Evolutionary conservation across 768 basidiomycete genomes (phyloP), one percentile per base, ranked within the genome.

Genomic region (Mycena olivaceomarginata): DNA sequence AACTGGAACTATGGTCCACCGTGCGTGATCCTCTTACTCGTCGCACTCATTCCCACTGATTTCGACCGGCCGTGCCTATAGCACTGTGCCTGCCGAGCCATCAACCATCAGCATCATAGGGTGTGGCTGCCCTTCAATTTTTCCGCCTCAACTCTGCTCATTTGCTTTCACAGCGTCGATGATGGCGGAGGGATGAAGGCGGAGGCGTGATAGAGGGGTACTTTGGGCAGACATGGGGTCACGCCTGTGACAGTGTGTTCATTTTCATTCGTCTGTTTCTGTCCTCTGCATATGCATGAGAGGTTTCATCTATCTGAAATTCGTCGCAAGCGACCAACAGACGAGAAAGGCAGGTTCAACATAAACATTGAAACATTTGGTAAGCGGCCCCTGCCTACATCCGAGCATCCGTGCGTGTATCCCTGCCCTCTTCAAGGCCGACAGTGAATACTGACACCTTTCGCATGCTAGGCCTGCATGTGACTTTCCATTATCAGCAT

Each of bases 181-280:
- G 48, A 51, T 51, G 48, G 48, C 48, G 3, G 31, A 31, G 31
- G 31, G 1, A 31, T 31, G 31, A 31, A 31, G 31, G 31, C 31
- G 48, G 16, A 51, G 48, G 48, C 48, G 48, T 51, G 48, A 51
- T 51, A 51, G 48, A 51, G 48, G 48, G 48, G n/a, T 51, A 51
- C 43, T 15, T 45, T 45, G 43, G 4, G 43, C 43, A 45, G 43
- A 45, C 48, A 51, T 51, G 48, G 48, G n/a, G 48, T 51, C 48
- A 51, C 48, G 48, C n/a, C n/a, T n/a, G n/a, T n/a, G n/a, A n/a
- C n/a, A n/a, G 48, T 51, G 48, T 51, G 48, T 12, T 51, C 48
- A 51, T 51, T 51, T 51, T 51, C 48, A 51, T 51, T 51, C 48
- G 48, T 51, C 48, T 51, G 48, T 51, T 51, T 51, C 48, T 51